These are phyloP conservation scores for Gossypioides kirkii DNA, from an alignment of 345 rosid genomes.

Conservation along the genomic window DNA sequence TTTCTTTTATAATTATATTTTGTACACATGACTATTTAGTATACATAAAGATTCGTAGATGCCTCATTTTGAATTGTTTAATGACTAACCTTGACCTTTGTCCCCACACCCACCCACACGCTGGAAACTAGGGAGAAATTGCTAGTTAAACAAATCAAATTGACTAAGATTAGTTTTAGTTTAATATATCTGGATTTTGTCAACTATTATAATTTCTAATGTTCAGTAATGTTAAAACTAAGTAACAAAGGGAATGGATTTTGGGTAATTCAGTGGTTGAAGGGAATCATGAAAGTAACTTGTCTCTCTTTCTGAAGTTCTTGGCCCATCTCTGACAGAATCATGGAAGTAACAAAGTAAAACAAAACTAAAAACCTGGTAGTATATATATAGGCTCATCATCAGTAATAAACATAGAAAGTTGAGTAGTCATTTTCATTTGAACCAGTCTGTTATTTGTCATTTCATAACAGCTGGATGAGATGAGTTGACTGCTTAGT, in stretches of 20 bases:
- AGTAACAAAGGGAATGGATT: neutral
- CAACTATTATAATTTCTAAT: neutral
- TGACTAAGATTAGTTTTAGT: neutral
- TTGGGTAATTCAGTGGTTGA: neutral
- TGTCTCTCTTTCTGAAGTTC: neutral
- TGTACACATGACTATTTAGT: no score
- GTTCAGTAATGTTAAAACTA: neutral
- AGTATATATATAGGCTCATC: neutral
- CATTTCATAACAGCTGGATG: neutral
- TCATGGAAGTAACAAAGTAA: neutral
- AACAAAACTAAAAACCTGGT: neutral
- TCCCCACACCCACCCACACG: neutral
- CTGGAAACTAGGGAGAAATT: slow-evolving; percentile 5
- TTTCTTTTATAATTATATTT: neutral
- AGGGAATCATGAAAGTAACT: neutral
- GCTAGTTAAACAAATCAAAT: neutral
- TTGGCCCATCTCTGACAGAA: neutral
- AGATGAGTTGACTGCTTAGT: neutral
- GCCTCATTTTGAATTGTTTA: neutral
- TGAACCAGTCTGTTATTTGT: neutral
- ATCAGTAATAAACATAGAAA: neutral
- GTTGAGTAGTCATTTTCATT: slow-evolving; percentile 4
- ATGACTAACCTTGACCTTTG: slow-evolving; percentile 3
- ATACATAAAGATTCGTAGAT: neutral
- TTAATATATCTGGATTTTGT: neutral